Percentiles rank a stretch among this genome's conserved stretches.
Evolutionary conservation across 129 eudicot genomes (phyloP).

Genomic region (Oenanthe sinensis): DNA sequence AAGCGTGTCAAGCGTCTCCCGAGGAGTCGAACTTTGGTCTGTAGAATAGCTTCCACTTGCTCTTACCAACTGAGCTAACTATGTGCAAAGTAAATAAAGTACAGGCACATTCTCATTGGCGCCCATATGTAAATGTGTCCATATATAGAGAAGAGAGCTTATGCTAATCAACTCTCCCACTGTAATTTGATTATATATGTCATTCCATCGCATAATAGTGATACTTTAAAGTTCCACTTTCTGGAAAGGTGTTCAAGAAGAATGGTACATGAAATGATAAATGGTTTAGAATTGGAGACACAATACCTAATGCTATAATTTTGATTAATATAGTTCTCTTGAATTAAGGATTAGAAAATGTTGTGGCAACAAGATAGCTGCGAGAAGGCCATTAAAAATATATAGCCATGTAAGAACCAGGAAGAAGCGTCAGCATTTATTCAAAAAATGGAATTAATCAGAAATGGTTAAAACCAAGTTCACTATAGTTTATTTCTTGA

Average conservation of each 20-base stretch:
- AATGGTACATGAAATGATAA: background rate
- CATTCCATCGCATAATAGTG: background rate
- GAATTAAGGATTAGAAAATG: background rate
- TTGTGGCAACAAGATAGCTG: background rate
- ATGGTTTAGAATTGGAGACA: too few species aligned
- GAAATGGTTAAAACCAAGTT: slow-evolving; percentile 1
- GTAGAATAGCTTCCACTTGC: too few species aligned
- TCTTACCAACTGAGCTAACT: too few species aligned
- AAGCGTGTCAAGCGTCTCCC: too few species aligned
- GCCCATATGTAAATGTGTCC: background rate
- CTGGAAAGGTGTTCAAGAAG: background rate
- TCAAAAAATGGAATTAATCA: background rate
- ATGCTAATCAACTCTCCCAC: background rate
- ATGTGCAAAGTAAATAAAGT: too few species aligned
- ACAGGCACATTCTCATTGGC: background rate
- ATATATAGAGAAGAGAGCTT: background rate
- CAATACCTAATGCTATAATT: too few species aligned
- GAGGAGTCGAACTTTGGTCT: too few species aligned
- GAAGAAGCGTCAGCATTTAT: background rate
- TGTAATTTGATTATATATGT: background rate
- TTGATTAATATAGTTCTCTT: too few species aligned
- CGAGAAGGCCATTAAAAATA: background rate
- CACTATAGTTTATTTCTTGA: background rate
- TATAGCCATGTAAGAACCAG: background rate
- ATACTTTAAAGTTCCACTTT: background rate